Evolutionary conservation across 257 asterid genomes (phyloP), one percentile per base, ranked within the genome.

Genomic region (Jaltomata sinuosa): DNA sequence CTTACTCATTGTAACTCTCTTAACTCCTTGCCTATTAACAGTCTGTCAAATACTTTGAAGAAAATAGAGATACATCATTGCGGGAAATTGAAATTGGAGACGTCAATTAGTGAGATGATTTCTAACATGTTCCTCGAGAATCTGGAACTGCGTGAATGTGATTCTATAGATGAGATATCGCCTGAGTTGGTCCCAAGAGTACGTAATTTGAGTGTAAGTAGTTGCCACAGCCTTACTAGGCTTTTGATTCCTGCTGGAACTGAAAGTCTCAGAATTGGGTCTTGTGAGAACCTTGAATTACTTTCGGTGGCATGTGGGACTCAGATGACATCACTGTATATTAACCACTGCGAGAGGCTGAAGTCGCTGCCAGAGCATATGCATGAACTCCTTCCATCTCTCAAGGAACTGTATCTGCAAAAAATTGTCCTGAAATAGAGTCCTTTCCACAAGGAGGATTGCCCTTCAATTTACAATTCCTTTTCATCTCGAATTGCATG

Each of bases 21-120:
- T 59, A 19, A 34, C 40, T 82, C 36, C 22, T 42, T 47, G 0
- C 34, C 27, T 29, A 2, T 34, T 15, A 45, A 47, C 16, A 42
- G 22, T 42, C 18, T 34, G 3, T 22, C 76, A 0, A 62, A 0
- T 32, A 22, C 32, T 8, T 32, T 82, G 57, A 55, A 80, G 53
- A 1, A 0, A 31, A 5, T 53, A 25, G 0, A 0, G 0, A 31
- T 80, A 36, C 0, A 0, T 1, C 0, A 5, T 29, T n/a, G 29
- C 11, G 19, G 2, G 40, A 61, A 25, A 61, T 10, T 61, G 42
- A 25, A 82, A 40, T 25, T 81, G 14, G 49, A 31, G 0, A 0
- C 2, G 9, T 29, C 31, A 29, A 2, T 68, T 68, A 0, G 40
- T 36, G 40, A 36, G 40, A 36, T 36, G 3, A 36, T 2, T 36